phyloP scores from a whole-genome alignment of 1,284 basidiomycete genomes.

The Hymenochaete sp. region DNA sequence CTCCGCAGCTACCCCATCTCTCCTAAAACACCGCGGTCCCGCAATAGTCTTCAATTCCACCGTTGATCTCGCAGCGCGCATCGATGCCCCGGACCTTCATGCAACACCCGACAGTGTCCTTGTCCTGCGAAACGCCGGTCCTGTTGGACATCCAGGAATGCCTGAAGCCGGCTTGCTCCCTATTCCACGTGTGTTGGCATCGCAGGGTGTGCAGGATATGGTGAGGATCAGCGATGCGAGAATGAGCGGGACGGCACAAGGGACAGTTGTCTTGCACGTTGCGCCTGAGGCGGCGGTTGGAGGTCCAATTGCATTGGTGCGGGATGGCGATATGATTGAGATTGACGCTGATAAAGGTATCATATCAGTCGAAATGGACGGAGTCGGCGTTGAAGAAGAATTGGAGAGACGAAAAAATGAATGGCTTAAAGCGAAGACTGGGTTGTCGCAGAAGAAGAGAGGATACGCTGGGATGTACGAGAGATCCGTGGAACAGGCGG shows the following conservation, averaged over 20 bases:
- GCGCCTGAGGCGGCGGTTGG: slow-evolving; percentile 29
- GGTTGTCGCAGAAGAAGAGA: slow-evolving; percentile 12
- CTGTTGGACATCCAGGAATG: slow-evolving; percentile 29
- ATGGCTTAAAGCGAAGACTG: slow-evolving; percentile 15
- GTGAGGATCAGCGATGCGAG: slow-evolving; percentile 28
- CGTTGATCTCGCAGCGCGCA: slow-evolving; percentile 24
- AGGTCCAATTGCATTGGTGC: slow-evolving; percentile 27
- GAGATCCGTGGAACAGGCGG: slow-evolving; percentile 24
- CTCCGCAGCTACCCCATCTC: slow-evolving; percentile 23
- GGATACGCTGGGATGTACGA: slow-evolving; percentile 27
- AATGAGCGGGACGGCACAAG: slow-evolving; percentile 29
- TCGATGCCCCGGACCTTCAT: slow-evolving; percentile 25
- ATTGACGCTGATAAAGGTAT: slow-evolving; percentile 25
- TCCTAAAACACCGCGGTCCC: slow-evolving; percentile 23
- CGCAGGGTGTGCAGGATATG: slow-evolving; percentile 28
- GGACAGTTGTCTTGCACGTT: slow-evolving; percentile 28
- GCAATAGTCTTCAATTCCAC: slow-evolving; percentile 26
- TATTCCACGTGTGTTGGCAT: slow-evolving; percentile 28
- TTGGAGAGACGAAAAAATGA: slow-evolving; percentile 19
- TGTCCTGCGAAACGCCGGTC: slow-evolving; percentile 28
- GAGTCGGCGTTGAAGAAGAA: slow-evolving; percentile 22
- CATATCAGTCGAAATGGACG: slow-evolving; percentile 21
- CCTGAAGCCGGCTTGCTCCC: slow-evolving; percentile 30
- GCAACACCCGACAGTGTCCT: slow-evolving; percentile 24
- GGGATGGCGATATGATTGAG: slow-evolving; percentile 26